Base-by-base conservation (phyloP, 805 yeast genomes). In the Saturnispora serradocipensis region DNA sequence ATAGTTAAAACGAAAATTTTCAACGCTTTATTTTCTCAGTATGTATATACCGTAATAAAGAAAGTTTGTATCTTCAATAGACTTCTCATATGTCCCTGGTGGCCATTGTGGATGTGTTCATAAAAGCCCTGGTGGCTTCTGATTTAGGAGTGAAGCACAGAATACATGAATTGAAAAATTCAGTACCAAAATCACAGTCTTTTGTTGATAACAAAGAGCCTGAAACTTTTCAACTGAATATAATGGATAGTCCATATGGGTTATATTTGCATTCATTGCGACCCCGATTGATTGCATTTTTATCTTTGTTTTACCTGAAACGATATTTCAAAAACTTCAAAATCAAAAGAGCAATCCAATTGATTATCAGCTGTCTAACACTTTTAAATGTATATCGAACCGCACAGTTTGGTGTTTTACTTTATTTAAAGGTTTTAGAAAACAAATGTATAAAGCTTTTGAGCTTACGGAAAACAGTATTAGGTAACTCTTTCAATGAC, bases 401-500 rank as follows among this genome's bases (percentile, higher is more conserved):
- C 4, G 42, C 42, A 38, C 42, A 38, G 15, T 18, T 38, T 28
- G 50, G 46, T 2, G 24, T 34, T 28, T 9, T 35, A 25, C 35
- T 49, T 9, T 49, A 49, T 43, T 43, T 49, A 22, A 22, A 43
- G 28, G 30, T 49, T 24, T 43, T 49, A 28, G 40, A 43, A 27
- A 49, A 49, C 36, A 49, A 43, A 35, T 30, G 35, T 7, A 15
- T 8, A 13, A 25, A 25, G 36, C 27, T 35, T 16, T n/a, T 27
- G 18, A 22, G 36, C 10, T 34, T 43, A 16, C 5, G 28, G 2
- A 11, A 30, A 10, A 24, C 36, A 18, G 27, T 28, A 2, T n/a
- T 16, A 20, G 20, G 43, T n/a, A 34, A 34, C 9, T 45, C 35
- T 11, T 22, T 35, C 30, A 28, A 42, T 32, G 43, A 42, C n/a